Percentiles rank a stretch among this genome's conserved stretches.
Evolutionary conservation across 148 eudicot species (phyloP).

Genomic region (Limonium bicolor): DNA sequence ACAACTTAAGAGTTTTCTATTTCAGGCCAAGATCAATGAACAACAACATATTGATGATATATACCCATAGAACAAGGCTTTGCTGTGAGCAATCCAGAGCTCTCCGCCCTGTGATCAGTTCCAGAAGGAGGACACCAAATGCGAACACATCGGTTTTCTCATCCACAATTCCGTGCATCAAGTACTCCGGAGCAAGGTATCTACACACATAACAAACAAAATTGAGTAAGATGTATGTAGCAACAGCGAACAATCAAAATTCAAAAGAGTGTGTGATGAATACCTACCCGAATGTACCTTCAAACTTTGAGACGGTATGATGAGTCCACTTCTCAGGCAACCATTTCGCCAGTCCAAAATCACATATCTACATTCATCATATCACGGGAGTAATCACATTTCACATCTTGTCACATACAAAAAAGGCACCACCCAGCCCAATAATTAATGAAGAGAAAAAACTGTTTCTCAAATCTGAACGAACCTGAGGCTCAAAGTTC

Average conservation of each 20-base stretch:
- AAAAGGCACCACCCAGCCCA: neutral
- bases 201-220: slow-evolving; percentile 11
- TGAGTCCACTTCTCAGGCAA: slow-evolving; percentile 91
- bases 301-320: slow-evolving; percentile 61
- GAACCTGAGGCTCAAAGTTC: slow-evolving; percentile 71
- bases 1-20: no score
- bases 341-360: slow-evolving; percentile 96
- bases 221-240: neutral
- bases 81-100: slow-evolving; percentile 86
- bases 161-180: slow-evolving; percentile 87
- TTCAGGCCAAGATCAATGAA: no score
- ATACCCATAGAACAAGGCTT: slow-evolving; percentile 91
- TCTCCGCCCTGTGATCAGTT: slow-evolving; percentile 72
- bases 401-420: no score
- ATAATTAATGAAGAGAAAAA: neutral
- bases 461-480: no score
- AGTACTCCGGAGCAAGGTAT: slow-evolving; percentile 84
- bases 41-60: no score
- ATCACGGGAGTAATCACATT: neutral
- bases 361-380: slow-evolving; percentile 52
- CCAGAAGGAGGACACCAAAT: slow-evolving; percentile 75
- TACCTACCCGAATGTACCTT: slow-evolving; percentile 89
- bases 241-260: neutral
- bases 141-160: slow-evolving; percentile 91
- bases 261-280: neutral